These are phyloP conservation scores for Fusarium ambrosium DNA, from an alignment of 2,329 filamentous ascomycete genomes.

Conservation along the genomic window DNA sequence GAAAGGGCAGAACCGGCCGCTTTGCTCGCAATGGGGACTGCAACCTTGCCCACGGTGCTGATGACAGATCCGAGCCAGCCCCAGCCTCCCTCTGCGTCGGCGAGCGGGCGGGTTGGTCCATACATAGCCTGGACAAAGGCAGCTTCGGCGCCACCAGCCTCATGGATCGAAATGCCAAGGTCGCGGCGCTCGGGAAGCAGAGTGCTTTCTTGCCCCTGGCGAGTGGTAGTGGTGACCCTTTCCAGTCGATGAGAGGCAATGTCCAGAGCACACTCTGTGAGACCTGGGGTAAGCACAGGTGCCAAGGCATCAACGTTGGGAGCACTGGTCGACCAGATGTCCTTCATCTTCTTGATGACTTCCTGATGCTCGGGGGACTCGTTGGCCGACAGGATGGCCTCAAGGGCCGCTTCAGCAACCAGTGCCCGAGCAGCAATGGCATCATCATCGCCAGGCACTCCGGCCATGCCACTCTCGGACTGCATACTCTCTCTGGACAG, in stretches of 20 bases:
- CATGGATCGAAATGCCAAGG: neutral
- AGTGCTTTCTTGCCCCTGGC: neutral
- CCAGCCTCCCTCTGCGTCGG: slow-evolving; percentile 8
- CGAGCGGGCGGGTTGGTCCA: slow-evolving; percentile 16
- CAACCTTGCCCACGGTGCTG: neutral
- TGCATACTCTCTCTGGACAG: neutral
- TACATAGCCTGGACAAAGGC: slow-evolving; percentile 25
- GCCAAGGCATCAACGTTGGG: slow-evolving; percentile 22
- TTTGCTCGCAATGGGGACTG: neutral
- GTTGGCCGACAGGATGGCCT: slow-evolving; percentile 32
- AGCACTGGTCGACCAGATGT: slow-evolving; percentile 14
- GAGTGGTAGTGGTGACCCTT: neutral
- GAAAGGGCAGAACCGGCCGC: neutral
- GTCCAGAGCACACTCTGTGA: slow-evolving; percentile 19
- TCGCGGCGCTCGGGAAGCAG: neutral
- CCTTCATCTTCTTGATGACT: slow-evolving; percentile 25
- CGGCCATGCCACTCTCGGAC: neutral
- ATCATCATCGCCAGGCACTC: neutral
- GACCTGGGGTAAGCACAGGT: neutral
- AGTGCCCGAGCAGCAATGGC: slow-evolving; percentile 38
- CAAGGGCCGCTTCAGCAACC: slow-evolving; percentile 39
- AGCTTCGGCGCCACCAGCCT: neutral
- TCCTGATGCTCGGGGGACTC: slow-evolving; percentile 8
- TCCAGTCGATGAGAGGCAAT: neutral
- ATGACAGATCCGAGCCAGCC: neutral